Evolutionary conservation across 2,329 filamentous ascomycete genomes (phyloP), one percentile per base, ranked within the genome.

Genomic region (Colletotrichum higginsianum): DNA sequence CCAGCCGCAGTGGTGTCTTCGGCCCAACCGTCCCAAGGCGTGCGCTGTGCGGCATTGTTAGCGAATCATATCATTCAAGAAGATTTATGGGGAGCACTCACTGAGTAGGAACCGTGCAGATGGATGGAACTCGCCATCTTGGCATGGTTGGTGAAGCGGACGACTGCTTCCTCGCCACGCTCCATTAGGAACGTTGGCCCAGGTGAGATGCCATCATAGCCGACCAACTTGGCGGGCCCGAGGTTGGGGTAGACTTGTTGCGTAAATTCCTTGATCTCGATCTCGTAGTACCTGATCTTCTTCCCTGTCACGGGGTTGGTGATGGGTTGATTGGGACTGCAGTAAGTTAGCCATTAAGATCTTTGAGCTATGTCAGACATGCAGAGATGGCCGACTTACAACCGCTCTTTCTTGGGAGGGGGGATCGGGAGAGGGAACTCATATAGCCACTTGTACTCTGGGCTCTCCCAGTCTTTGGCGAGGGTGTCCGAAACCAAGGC

Each of bases 201-300:
- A 4, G 86, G 86, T 8, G 81, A 80, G 12, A 83, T 80, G 30
- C 86, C 86, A 80, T 88, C 83, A 67, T 87, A 88, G 1, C 86
- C 86, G 47, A 75, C 73, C 3, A 79, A 69, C 15, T 69, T 76
- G 35, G 76, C 71, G 2, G 67, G 66, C 2, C 73, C 72, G 46
- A 74, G 63, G 61, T 63, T 72, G 8, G 77, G 77, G 38, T 79
- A 78, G 7, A 79, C 75, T 42, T 75, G 64, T 6, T 73, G 62
- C n/a, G 62, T 64, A 61, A 77, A 75, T 46, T 72, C 56, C 65
- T 77, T 76, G 73, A 78, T 76, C 55, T 75, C 70, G 11, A 78
- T 72, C 69, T 78, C 75, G 42, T 78, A 78, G 67, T 74, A 70
- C 64, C 76, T 75, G 38, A 83, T 81, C 11, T 77, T 70, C 9